Evolutionary conservation across 176 grass and related monocot species (phyloP).

Genomic region (Elymus sibiricus): DNA sequence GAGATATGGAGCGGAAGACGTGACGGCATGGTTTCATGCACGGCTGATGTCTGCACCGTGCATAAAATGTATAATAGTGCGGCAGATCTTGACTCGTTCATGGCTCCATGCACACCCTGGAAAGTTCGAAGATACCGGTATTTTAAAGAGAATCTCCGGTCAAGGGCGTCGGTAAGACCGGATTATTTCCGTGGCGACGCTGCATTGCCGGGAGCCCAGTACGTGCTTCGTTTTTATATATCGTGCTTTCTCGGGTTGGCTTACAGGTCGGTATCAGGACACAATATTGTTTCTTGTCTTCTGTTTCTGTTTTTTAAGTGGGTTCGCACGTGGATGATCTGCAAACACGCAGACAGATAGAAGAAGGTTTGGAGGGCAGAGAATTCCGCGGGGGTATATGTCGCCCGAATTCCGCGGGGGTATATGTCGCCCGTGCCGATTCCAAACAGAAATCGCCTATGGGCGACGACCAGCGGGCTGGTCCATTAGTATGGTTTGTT

Average conservation of each 20-base stretch:
- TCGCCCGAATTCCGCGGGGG: no score
- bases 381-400: no score
- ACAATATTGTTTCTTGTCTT: background rate
- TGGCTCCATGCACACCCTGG: background rate
- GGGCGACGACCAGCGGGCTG: no score
- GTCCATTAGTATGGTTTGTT: no score
- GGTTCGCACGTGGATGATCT: background rate
- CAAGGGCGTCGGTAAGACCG: slow-evolving; percentile 20
- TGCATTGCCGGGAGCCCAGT: slow-evolving; percentile 4
- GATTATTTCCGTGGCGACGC: slow-evolving; percentile 23
- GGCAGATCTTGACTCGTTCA: background rate
- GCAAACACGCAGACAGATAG: background rate
- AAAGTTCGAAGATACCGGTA: background rate
- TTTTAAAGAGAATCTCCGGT: slow-evolving; percentile 2
- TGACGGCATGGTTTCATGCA: slow-evolving; percentile 1
- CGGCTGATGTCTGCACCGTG: slow-evolving; percentile 1
- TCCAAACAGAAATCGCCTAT: no score
- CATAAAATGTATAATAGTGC: background rate
- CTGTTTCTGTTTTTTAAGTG: background rate
- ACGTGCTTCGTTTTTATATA: slow-evolving; percentile 15
- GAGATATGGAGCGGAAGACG: background rate
- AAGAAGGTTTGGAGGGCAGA: no score
- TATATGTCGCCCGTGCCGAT: no score
- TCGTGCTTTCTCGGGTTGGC: background rate
- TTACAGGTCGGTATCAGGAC: background rate